A percentile compares a stretch with the other conserved stretches of the same genome.
Conservation (phyloP, 805 yeast genomes). For the Phaffomyces thermotolerans region DNA sequence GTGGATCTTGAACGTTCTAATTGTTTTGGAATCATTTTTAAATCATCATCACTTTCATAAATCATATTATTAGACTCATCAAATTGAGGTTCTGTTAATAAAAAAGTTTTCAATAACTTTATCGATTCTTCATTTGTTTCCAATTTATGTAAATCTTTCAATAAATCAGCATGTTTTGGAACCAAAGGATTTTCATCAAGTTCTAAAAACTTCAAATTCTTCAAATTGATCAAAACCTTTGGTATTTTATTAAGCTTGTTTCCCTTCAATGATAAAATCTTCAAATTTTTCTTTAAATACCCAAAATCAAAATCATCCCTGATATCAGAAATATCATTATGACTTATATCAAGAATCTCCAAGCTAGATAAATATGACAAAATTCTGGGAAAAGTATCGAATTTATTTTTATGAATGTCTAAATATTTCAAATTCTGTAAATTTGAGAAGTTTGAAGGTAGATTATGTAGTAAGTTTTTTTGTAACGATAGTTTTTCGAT, state of each 20-base stretch:
- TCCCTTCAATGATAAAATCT: conserved; percentile 53
- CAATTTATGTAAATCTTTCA: conserved; percentile 28
- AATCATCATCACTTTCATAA: not conserved
- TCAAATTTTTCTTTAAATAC: conserved; percentile 35
- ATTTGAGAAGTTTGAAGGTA: conserved; percentile 42
- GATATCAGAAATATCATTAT: conserved; percentile 42
- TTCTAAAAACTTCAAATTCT: conserved; percentile 49
- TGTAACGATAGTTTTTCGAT: conserved; percentile 49
- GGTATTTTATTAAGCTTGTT: conserved; percentile 53
- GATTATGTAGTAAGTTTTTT: conserved; percentile 37
- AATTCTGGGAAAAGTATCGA: conserved; percentile 45
- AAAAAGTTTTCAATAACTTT: conserved; percentile 12
- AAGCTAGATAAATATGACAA: conserved; percentile 34
- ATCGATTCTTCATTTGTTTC: conserved; percentile 40
- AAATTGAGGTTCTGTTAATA: conserved; percentile 3
- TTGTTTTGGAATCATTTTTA: not conserved
- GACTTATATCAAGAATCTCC: conserved; percentile 61
- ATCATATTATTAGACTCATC: not conserved
- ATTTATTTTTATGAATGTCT: conserved; percentile 57
- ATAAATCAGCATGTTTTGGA: conserved; percentile 36
- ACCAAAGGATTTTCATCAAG: conserved; percentile 55
- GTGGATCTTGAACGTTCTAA: conserved; percentile 28
- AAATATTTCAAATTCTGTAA: conserved; percentile 46
- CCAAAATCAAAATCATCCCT: conserved; percentile 38
- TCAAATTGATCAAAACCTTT: conserved; percentile 42